Conservation (phyloP, 108 stramenopile species). For the Aurantiochytrium sp. region DNA sequence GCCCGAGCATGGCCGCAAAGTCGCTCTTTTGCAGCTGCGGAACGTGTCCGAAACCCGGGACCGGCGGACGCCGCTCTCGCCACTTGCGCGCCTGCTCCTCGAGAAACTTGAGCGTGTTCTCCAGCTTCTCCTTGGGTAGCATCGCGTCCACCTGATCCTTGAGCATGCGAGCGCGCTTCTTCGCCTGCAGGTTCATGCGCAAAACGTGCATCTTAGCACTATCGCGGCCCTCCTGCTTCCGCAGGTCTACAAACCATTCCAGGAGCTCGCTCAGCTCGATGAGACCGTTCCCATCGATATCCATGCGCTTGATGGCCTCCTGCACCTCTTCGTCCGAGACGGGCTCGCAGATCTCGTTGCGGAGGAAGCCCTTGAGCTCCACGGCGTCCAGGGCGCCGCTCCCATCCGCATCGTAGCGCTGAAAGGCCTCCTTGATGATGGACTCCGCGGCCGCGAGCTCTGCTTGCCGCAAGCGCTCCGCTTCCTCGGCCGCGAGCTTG, state of each 20-base stretch:
- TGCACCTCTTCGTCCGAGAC: conserved; percentile 14
- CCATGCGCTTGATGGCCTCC: background rate
- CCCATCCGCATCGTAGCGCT: background rate
- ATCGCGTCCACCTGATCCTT: conserved; percentile 1
- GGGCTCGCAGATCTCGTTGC: background rate
- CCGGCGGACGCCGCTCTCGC: conserved; percentile 18
- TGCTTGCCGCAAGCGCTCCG: background rate
- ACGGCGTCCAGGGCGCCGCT: background rate
- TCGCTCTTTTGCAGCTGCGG: background rate
- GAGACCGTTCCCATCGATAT: background rate
- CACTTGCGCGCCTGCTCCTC: conserved; percentile 20
- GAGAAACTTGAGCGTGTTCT: background rate
- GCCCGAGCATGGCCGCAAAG: background rate
- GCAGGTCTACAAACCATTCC: conserved; percentile 10
- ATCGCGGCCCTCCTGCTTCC: background rate
- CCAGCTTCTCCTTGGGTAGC: background rate
- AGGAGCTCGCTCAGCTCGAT: background rate
- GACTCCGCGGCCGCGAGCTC: background rate
- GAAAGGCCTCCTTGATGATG: background rate
- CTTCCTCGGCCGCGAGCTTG: background rate
- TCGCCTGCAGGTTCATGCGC: conserved; percentile 16
- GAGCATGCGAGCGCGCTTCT: background rate
- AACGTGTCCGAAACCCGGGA: background rate
- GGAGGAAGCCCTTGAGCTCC: background rate
- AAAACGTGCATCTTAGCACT: background rate